Base-by-base conservation (phyloP, 805 yeast species). In the Wickerhamomyces bisporus region DNA sequence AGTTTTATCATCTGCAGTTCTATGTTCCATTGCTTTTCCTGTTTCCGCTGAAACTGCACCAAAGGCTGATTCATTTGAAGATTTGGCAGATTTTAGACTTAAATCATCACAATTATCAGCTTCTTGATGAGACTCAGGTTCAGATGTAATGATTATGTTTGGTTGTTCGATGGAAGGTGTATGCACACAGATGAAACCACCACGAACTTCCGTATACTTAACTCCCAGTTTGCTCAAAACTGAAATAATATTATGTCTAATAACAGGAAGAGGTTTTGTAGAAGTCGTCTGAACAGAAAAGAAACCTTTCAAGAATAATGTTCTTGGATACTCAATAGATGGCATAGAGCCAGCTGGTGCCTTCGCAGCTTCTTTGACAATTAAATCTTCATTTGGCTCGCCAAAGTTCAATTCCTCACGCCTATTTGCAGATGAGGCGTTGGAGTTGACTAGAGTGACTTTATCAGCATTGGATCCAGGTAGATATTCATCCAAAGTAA, bases 251-350 rank as follows among this genome's bases (percentile, higher is more conserved):
- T 85, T 89, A 54, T 84, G 79, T 39, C 97, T 75, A 40, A 89
- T 88, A 45, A 86, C 84, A 11, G 95, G 89, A 39, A 91, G 69
- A 15, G 96, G 93, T 52, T 87, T 87, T 4, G 96, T 86, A 2
- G 96, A 87, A 0, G 98, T 89, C 1, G 95, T 86, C 63, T 89
- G 96, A 34, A 89, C 97, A 42, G 91, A 81, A 63, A 89, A 89
- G 55, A 91, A 89, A 1, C 97, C 97, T 57, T 88, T 86, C 58
- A 89, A 71, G 66, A 87, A 88, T 47, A 89, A 72, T 2, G 95
- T 89, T 63, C 83, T 83, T 43, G 96, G 95, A 56, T 79, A 86
- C 55, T 89, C 96, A 58, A 91, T 87, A 1, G 96, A 87, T 20
- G 94, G 95, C 96, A 89, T 88, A 13, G 83, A 64, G 39, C 86